These are phyloP conservation scores for Tulasnella sp. DNA, from an alignment of 768 basidiomycete genomes.

Conservation along the genomic window DNA sequence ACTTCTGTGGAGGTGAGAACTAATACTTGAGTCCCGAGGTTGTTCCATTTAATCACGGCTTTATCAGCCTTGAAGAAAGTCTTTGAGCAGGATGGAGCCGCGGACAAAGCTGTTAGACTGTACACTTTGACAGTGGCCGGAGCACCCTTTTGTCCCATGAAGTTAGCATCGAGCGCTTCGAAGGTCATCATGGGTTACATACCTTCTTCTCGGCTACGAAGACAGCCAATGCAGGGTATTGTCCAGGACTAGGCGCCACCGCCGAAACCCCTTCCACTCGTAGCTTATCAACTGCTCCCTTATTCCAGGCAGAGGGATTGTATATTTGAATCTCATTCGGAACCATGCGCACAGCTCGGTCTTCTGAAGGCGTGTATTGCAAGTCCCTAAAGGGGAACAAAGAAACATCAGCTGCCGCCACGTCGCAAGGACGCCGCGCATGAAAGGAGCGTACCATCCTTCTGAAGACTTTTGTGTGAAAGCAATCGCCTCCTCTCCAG, in stretches of 20 bases:
- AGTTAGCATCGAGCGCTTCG: background rate
- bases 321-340: constrained; percentile 75
- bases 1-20: constrained; percentile 93
- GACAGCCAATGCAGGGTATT: constrained; percentile 80
- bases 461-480: constrained; percentile 89
- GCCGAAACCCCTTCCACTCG: constrained; percentile 73
- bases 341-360: constrained; percentile 72
- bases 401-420: constrained; percentile 23
- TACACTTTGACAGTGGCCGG: constrained; percentile 84
- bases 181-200: constrained; percentile 18
- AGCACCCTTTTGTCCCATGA: constrained; percentile 43
- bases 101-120: constrained; percentile 45
- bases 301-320: constrained; percentile 66
- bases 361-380: constrained; percentile 84
- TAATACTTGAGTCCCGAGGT: constrained; percentile 81
- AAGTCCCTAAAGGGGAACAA: constrained; percentile 36
- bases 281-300: constrained; percentile 71
- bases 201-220: constrained; percentile 94
- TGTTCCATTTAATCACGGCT: constrained; percentile 92
- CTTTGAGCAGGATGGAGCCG: constrained; percentile 72
- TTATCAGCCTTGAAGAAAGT: constrained; percentile 94
- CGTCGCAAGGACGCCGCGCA: constrained; percentile 8
- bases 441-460: constrained; percentile 43
- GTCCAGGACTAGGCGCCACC: constrained; percentile 67
- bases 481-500: constrained; percentile 74